These are phyloP conservation scores for Nannochloris sp. DNA, from an alignment of 139 green algal genomes.

Conservation along the genomic window DNA sequence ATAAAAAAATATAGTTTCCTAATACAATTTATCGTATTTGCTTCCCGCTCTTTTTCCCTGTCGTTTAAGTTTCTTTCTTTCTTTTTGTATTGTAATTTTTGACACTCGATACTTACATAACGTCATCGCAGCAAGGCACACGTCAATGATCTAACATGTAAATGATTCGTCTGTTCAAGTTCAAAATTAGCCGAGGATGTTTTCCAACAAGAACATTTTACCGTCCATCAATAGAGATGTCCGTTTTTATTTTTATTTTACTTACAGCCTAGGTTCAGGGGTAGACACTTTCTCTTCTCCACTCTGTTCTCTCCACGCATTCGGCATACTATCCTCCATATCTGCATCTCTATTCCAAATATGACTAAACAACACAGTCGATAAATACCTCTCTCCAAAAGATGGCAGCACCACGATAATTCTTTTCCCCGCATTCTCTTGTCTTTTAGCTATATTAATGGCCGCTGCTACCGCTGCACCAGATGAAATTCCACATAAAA, in stretches of 20 bases:
- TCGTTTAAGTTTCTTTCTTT: too few species aligned
- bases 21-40: too few species aligned
- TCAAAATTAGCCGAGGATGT: too few species aligned
- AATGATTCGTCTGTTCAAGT: too few species aligned
- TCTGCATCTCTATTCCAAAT: constrained; percentile 46
- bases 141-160: too few species aligned
- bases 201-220: too few species aligned
- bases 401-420: constrained; percentile 83
- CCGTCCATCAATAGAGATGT: background rate
- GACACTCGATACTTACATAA: too few species aligned
- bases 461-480: constrained; percentile 77
- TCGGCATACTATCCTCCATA: constrained; percentile 54
- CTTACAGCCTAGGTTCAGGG: constrained; percentile 43
- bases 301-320: constrained; percentile 37
- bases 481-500: constrained; percentile 89
- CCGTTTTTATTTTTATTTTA: background rate
- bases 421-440: constrained; percentile 91
- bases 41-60: too few species aligned
- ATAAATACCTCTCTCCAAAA: constrained; percentile 94
- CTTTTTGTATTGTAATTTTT: too few species aligned
- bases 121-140: too few species aligned
- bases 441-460: constrained; percentile 55
- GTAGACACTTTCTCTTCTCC: constrained; percentile 36
- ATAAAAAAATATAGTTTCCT: too few species aligned
- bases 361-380: constrained; percentile 81